phyloP scores from a whole-genome alignment of 441 rosid species.

The Arabidopsis lyrata region DNA sequence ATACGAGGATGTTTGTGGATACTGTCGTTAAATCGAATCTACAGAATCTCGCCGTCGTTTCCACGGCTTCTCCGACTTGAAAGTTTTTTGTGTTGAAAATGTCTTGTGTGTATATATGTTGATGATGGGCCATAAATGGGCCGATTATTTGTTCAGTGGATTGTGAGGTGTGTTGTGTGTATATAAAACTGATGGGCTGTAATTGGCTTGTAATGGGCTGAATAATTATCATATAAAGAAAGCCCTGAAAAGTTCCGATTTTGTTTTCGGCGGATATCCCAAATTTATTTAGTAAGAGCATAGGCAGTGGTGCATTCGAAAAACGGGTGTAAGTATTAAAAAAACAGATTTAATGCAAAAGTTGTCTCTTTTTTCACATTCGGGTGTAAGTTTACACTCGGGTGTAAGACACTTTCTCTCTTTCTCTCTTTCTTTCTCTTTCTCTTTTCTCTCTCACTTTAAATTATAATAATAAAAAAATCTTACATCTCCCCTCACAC shows the following conservation, averaged over 20 bases:
- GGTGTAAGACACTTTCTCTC: no score
- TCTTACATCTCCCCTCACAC: no score
- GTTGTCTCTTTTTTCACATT: no score
- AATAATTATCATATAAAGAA: constrained; percentile 2
- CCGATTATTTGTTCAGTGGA: constrained; percentile 5
- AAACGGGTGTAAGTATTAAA: no score
- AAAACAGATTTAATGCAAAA: no score
- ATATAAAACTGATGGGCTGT: constrained; percentile 1
- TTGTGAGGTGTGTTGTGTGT: constrained; percentile 32
- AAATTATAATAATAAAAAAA: no score
- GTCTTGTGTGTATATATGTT: constrained; percentile 17
- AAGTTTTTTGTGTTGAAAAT: constrained; percentile 18
- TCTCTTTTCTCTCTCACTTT: no score
- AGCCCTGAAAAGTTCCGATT: constrained; percentile 3
- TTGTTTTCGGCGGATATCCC: neutral
- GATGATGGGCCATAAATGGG: constrained; percentile 30
- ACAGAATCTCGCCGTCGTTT: constrained; percentile 40
- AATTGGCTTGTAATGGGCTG: constrained; percentile 35
- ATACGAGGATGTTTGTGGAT: constrained; percentile 43
- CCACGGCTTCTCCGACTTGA: constrained; percentile 40
- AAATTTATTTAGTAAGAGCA: neutral
- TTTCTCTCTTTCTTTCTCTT: no score
- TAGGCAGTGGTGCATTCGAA: no score
- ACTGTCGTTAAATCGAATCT: constrained; percentile 42
- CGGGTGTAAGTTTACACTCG: no score